Evolutionary conservation across 805 yeast species (phyloP), one percentile per base, ranked within the genome.

Genomic region (Yarrowia phangngaensis): DNA sequence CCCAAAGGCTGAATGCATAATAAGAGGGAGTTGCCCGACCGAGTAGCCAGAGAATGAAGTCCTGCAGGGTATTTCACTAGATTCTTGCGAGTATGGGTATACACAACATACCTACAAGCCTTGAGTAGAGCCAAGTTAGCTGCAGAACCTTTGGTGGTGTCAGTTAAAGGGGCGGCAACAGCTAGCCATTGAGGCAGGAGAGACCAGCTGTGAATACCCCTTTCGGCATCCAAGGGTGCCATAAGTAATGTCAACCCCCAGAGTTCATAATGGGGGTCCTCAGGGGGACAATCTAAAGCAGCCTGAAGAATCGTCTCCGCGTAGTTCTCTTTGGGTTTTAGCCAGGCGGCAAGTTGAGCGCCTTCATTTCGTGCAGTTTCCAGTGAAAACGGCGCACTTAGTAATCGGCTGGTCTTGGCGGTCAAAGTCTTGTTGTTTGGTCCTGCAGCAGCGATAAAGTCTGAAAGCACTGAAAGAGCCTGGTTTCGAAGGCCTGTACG

Each of bases 211-310:
- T 41, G 48, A 5, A 41, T 41, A 2, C 35, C 28, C 3, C 28
- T 22, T 17, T 41, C 48, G 1, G 48, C 35, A 31, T 41, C 48
- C 35, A 29, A 20, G 8, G 48, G 48, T 13, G 35, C 35, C 28
- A 41, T 20, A 5, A 41, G 29, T 6, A 41, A 27, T 4, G 29
- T 20, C 15, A 41, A 9, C 3, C 48, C 48, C 48, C 48, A 41
- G 3, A 41, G 34, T 8, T 41, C 48, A 14, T 38, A 38, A 5
- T 11, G 29, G 5, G 48, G 29, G 15, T 41, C 34, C 13, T 41
- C 48, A 1, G 27, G 2, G 8, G 48, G 35, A 16, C 35, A 29
- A 16, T 41, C 48, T n/a, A 30, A n/a, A 4, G 29, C 35, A 2
- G 48, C 48, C 4, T 20, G 27, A 2, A 41, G 35, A 4, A 41